Evolutionary conservation across 257 asterid species (phyloP), one percentile per base, ranked within the genome.

Genomic region (Voacanga thouarsii): DNA sequence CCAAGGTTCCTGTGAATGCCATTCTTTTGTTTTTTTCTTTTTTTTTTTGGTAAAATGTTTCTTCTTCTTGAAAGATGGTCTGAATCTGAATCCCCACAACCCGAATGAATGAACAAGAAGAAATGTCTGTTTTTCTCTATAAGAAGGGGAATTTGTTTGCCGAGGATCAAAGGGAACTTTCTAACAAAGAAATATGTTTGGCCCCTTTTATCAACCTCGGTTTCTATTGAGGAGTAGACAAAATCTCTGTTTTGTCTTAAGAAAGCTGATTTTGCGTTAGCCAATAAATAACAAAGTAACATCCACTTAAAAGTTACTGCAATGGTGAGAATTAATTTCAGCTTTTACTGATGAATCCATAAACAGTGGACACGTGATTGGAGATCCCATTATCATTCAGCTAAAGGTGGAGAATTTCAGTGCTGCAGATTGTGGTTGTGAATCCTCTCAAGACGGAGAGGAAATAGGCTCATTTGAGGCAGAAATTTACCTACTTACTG

Each of bases 1-100:
- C 90, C 81, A 82, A 76, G 49, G 90, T 86, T 47, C 88, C 90
- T 53, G 90, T 86, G 81, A 86, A 86, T 10, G 88, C 76, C 90
- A 86, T 84, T 56, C 37, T 67, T n/a, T n/a, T 55, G 24, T 41
- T 61, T 55, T 59, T 30, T 16, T 18, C 37, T 39, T 5, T 24
- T 0, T 9, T 51, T 21, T 23, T 14, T 64, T 24, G 12, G n/a
- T 64, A 0, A 8, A n/a, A 12, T n/a, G 33, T 23, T 23, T 74
- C 60, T 71, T 10, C 69, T 16, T 51, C 71, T 61, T 41, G 19
- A 63, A 53, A 55, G 47, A 23, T 24, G 19, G 39, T 69, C 60
- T 77, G 59, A 61, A 71, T 76, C 74, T 72, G 72, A 64, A 50
- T 44, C 75, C 49, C 78, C 6, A 30, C 53, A 5, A 24, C 45